Conservation (phyloP, 2,329 filamentous ascomycete genomes). For the Dendryphion nanum region DNA sequence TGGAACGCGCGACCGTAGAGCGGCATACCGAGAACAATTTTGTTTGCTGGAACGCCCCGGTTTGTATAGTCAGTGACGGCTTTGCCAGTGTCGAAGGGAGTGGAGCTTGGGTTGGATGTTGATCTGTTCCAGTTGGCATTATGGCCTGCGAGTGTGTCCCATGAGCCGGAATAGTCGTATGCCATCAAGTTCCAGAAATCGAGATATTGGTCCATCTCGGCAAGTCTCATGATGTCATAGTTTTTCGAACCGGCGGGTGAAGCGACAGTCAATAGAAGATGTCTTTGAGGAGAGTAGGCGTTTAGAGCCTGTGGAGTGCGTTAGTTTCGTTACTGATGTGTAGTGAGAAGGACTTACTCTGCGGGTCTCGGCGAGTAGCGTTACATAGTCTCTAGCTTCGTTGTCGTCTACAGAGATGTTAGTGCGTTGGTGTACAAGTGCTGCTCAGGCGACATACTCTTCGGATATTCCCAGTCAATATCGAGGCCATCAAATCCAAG, state of each 20-base stretch:
- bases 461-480: conserved; percentile 39
- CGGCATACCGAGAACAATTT: conserved; percentile 39
- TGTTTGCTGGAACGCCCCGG: conserved; percentile 29
- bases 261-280: conserved; percentile 48
- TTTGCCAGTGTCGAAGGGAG: conserved; percentile 33
- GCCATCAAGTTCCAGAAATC: conserved; percentile 70
- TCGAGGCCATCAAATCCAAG: conserved; percentile 40
- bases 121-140: conserved; percentile 31
- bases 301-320: conserved; percentile 39
- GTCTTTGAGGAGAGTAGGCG: conserved; percentile 40
- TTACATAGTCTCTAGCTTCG: conserved; percentile 34
- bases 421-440: conserved; percentile 1
- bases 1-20: conserved; percentile 37
- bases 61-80: conserved; percentile 31
- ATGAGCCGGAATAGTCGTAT: conserved; percentile 65
- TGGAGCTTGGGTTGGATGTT: conserved; percentile 23
- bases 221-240: conserved; percentile 45
- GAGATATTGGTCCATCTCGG: conserved; percentile 47
- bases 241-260: conserved; percentile 46
- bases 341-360: conserved; percentile 6
- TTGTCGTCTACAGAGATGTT: conserved; percentile 15
- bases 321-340: neutral
- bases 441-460: conserved; percentile 8
- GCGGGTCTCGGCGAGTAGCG: conserved; percentile 29
- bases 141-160: conserved; percentile 34